Conservation (phyloP, 2,329 filamentous ascomycete species). For the Calonectria pteridis region DNA sequence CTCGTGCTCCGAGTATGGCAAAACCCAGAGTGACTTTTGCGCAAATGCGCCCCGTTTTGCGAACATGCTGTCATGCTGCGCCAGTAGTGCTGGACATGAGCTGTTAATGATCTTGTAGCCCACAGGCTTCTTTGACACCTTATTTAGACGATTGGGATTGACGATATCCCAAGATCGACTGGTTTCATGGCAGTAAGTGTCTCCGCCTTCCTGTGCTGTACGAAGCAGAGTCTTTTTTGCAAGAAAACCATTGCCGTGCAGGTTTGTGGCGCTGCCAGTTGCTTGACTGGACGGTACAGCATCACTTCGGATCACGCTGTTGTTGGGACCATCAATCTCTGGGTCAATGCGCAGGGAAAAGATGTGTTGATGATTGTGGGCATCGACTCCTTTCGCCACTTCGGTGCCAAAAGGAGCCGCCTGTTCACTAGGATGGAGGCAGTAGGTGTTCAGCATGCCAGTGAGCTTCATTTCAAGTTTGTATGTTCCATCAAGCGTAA, state of each 20-base stretch:
- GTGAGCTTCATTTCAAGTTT: conserved; percentile 74
- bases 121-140: background rate
- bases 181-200: background rate
- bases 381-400: conserved; percentile 73
- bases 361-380: conserved; percentile 79
- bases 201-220: background rate
- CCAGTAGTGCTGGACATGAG: background rate
- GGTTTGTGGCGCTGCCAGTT: background rate
- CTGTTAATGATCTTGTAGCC: conserved; percentile 1
- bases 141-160: background rate
- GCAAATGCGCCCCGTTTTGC: background rate
- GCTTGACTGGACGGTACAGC: background rate
- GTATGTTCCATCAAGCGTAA: conserved; percentile 73
- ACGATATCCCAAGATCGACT: conserved; percentile 1
- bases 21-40: background rate
- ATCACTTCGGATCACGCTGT: background rate
- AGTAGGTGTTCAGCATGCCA: conserved; percentile 72
- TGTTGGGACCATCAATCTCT: conserved; percentile 60
- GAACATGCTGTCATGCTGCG: background rate
- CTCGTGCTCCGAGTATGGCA: background rate
- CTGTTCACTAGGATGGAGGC: conserved; percentile 66
- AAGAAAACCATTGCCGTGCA: background rate
- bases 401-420: conserved; percentile 68
- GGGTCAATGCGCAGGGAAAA: conserved; percentile 76
- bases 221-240: background rate